A percentile compares a stretch with the other conserved stretches of the same genome.
phyloP scores from a whole-genome alignment of 2,329 filamentous ascomycete genomes.

The Daldinia sp. region DNA sequence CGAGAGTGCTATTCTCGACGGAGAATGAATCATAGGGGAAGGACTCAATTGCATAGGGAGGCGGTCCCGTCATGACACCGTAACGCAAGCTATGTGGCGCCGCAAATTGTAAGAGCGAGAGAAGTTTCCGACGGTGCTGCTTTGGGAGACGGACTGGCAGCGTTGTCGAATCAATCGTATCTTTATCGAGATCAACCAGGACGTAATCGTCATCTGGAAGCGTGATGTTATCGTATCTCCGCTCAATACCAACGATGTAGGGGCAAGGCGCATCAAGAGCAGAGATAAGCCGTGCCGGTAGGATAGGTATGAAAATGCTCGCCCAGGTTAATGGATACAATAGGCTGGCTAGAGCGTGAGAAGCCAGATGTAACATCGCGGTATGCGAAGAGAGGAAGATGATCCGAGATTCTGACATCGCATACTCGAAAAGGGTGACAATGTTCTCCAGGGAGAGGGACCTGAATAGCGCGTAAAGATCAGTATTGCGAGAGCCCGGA shows the following conservation, averaged over 20 bases:
- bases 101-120: constrained; percentile 87
- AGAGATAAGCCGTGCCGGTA: constrained; percentile 88
- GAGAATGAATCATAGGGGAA: constrained; percentile 92
- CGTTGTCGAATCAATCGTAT: constrained; percentile 86
- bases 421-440: constrained; percentile 91
- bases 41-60: constrained; percentile 91
- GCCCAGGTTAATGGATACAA: constrained; percentile 94
- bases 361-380: constrained; percentile 94
- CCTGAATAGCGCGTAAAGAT: constrained; percentile 93
- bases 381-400: constrained; percentile 96
- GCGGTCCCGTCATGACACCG: constrained; percentile 88
- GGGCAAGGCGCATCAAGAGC: constrained; percentile 95
- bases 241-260: constrained; percentile 96
- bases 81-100: constrained; percentile 90
- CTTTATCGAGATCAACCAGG: constrained; percentile 90
- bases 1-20: constrained; percentile 85
- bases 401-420: constrained; percentile 91
- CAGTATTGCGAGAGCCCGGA: constrained; percentile 88
- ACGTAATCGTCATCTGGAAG: constrained; percentile 97
- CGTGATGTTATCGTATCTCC: constrained; percentile 86
- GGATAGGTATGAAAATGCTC: constrained; percentile 91
- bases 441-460: constrained; percentile 92
- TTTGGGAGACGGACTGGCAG: constrained; percentile 84
- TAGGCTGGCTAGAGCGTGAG: constrained; percentile 84
- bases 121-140: constrained; percentile 89